Conservation (phyloP, 768 basidiomycete species). For the Agrocybe chaxingu region DNA sequence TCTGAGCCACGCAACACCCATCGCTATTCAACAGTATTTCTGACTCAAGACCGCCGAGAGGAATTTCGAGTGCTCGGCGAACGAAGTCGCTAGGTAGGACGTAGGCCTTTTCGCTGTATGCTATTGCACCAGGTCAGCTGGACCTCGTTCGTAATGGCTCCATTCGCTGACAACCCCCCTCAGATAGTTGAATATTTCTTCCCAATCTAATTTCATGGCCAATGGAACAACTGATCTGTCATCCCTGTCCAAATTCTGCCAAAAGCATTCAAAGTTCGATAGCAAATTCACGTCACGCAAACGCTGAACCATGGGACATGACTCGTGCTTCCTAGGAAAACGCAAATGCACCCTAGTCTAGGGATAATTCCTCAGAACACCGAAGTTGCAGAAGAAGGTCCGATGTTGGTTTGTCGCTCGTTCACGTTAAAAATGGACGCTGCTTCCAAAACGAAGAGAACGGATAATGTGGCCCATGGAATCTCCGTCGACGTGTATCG, state of each 20-base stretch:
- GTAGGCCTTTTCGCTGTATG: conserved; percentile 89
- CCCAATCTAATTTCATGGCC: too few species aligned
- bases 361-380: conserved; percentile 9
- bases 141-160: too few species aligned
- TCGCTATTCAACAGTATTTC: conserved; percentile 31
- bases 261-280: too few species aligned
- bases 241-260: too few species aligned
- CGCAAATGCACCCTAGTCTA: neutral
- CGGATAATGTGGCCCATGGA: neutral
- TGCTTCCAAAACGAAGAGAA: conserved; percentile 1
- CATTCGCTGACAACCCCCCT: too few species aligned
- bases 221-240: too few species aligned
- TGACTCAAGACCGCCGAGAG: conserved; percentile 62
- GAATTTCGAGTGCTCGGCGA: conserved; percentile 82
- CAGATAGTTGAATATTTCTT: too few species aligned
- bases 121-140: too few species aligned
- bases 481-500: conserved; percentile 2
- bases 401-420: conserved; percentile 10
- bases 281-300: neutral
- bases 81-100: conserved; percentile 89
- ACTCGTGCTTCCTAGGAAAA: too few species aligned
- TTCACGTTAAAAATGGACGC: conserved; percentile 5
- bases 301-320: too few species aligned
- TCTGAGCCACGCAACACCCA: too few species aligned
- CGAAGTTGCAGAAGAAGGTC: conserved; percentile 1